Percentiles rank a stretch among this genome's conserved stretches.
Evolutionary conservation across 2,329 filamentous ascomycete species (phyloP).

Genomic region (Didymella pinodella): DNA sequence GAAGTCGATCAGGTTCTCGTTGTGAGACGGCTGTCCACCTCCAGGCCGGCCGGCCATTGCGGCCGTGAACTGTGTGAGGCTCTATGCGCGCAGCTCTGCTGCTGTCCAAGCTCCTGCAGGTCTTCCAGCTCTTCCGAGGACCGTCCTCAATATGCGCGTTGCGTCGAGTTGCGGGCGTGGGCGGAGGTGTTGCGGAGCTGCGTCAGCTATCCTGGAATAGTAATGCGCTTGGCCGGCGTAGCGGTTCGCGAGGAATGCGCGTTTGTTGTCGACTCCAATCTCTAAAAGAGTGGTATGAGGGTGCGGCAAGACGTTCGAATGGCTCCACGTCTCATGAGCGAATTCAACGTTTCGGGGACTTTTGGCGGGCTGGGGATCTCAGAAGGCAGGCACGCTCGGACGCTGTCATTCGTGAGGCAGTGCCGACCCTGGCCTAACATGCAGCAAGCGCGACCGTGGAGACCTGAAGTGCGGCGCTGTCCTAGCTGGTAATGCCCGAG

Average conservation of each 20-base stretch:
- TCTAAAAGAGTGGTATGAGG: not conserved
- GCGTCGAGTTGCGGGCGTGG: slow-evolving; percentile 20
- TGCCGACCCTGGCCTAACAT: slow-evolving; percentile 21
- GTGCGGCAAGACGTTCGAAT: not conserved
- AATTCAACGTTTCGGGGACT: slow-evolving; percentile 21
- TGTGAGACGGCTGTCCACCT: slow-evolving; percentile 57
- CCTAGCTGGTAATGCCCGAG: slow-evolving; percentile 3
- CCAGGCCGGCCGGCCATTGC: slow-evolving; percentile 64
- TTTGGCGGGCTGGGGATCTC: slow-evolving; percentile 22
- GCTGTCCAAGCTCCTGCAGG: slow-evolving; percentile 38
- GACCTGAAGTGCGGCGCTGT: slow-evolving; percentile 4
- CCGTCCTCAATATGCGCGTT: slow-evolving; percentile 2
- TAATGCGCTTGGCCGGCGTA: slow-evolving; percentile 17
- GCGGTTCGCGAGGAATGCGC: slow-evolving; percentile 19
- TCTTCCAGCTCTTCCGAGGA: not conserved
- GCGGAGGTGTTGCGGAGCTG: slow-evolving; percentile 29
- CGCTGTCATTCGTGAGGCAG: slow-evolving; percentile 28
- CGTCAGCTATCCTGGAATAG: slow-evolving; percentile 29
- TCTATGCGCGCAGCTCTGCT: slow-evolving; percentile 36
- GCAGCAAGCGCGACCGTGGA: slow-evolving; percentile 20
- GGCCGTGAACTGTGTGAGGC: slow-evolving; percentile 36
- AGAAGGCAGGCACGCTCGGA: slow-evolving; percentile 21
- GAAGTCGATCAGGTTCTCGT: slow-evolving; percentile 73
- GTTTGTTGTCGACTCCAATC: slow-evolving; percentile 8
- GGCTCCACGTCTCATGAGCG: slow-evolving; percentile 18